Evolutionary conservation across 2,329 filamentous ascomycete genomes (phyloP).

Genomic region (Epicoccum nigrum): DNA sequence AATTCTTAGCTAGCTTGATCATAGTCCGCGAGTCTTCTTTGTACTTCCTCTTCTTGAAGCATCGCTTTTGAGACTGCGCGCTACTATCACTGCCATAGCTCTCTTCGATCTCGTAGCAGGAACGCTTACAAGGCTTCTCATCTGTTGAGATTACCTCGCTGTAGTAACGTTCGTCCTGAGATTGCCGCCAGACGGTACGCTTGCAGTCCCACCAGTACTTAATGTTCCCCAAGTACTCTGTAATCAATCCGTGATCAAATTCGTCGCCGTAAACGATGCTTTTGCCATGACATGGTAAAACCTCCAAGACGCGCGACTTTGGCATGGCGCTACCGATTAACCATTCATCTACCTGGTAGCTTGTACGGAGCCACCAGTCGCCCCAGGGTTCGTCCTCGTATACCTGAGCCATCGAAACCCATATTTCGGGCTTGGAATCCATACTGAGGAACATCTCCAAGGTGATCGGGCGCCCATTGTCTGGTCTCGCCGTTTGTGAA

Average conservation of each 20-base stretch:
- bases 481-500: neutral
- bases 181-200: neutral
- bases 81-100: too few species aligned
- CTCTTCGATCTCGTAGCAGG: too few species aligned
- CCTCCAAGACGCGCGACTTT: neutral
- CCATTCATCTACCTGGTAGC: neutral
- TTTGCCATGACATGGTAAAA: neutral
- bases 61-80: too few species aligned
- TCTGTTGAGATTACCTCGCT: too few species aligned
- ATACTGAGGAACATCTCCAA: neutral
- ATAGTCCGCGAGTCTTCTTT: too few species aligned
- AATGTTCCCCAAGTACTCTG: neutral
- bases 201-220: neutral
- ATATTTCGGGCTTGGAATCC: neutral
- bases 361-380: neutral
- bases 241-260: neutral
- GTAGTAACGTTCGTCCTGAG: neutral
- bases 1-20: too few species aligned
- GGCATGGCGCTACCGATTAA: neutral
- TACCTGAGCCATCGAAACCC: neutral
- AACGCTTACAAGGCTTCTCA: too few species aligned
- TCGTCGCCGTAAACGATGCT: neutral
- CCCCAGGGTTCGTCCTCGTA: neutral
- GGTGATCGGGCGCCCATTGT: neutral
- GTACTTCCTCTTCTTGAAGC: too few species aligned